Evolutionary conservation across 2,329 filamentous ascomycete genomes (phyloP).

Genomic region (Fusarium sp.): DNA sequence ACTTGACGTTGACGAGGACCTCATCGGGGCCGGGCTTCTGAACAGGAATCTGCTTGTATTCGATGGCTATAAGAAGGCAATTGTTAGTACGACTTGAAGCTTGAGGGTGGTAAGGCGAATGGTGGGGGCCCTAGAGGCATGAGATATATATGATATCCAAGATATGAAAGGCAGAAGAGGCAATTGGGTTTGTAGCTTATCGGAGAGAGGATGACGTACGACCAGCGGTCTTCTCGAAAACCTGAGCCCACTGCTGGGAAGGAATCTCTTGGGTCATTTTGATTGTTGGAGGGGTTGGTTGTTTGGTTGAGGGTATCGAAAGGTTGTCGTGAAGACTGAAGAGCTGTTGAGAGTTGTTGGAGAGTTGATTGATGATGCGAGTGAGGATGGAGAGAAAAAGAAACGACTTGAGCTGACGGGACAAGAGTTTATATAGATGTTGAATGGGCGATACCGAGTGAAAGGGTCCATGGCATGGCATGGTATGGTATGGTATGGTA

Average conservation of each 20-base stretch:
- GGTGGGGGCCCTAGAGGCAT: conserved; percentile 29
- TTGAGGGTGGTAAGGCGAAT: conserved; percentile 17
- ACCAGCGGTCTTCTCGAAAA: conserved; percentile 83
- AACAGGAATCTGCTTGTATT: conserved; percentile 86
- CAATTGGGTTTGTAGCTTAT: conserved; percentile 14
- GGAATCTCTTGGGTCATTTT: conserved; percentile 68
- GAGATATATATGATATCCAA: conserved; percentile 17
- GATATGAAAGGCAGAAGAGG: conserved; percentile 18
- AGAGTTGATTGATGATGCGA: conserved; percentile 44
- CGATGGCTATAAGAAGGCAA: conserved; percentile 58
- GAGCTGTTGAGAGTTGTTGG: conserved; percentile 33
- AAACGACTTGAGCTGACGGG: conserved; percentile 35
- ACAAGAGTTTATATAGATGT: conserved; percentile 47
- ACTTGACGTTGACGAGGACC: conserved; percentile 91
- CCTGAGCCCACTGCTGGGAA: conserved; percentile 88
- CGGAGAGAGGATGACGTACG: conserved; percentile 57
- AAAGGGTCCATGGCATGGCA: conserved; percentile 29
- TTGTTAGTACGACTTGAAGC: conserved; percentile 24
- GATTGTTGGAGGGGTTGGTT: conserved; percentile 32
- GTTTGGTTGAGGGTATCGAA: conserved; percentile 35
- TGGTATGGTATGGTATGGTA: conserved; percentile 20
- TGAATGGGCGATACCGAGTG: conserved; percentile 34
- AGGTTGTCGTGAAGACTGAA: conserved; percentile 39
- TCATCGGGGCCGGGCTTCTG: conserved; percentile 85
- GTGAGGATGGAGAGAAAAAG: conserved; percentile 45